Base-by-base conservation (phyloP, 768 basidiomycete species). In the Psilocybe cyanescens region DNA sequence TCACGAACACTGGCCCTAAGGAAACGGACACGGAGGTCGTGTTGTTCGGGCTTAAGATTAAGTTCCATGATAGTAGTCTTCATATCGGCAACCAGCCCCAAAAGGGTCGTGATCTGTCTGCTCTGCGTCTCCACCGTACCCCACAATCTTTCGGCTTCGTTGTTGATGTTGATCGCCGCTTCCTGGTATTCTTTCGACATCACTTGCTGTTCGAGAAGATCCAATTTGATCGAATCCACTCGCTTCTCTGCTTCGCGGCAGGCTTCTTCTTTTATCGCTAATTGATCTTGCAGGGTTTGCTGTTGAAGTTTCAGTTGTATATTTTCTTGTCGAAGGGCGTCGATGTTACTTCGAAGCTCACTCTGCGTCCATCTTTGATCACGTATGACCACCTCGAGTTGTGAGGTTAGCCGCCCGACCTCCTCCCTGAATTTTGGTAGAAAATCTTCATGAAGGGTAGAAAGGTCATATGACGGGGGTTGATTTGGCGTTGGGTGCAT, bases 21-120 rank as follows among this genome's bases (percentile, higher is more conserved):
- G 17, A 56, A 61, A n/a, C 52, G 37, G 8, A 61, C 2, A 14
- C 60, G 60, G 19, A 61, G 8, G 39, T 51, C 55, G 12, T 11
- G 33, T 2, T 30, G 37, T 24, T 56, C 48, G 17, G 39, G 24
- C 2, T 44, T 41, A 19, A 35, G 14, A 9, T 24, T n/a, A 12
- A 12, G 24, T 1, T 41, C 39, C 11, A 19, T n/a, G 11, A 41
- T 50, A 17, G 33, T 30, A 2, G 48, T 19, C 14, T 37, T 28
- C 54, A 61, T 16, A 33, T 56, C 9, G 12, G 28, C 29, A 1
- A 48, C 47, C 8, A 61, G 54, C 11, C 51, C 60, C 7, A 33
- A n/a, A 16, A 44, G 30, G 8, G 33, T 33, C 12, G 35, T 33
- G 35, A 60, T 56, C 17, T 61, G 55, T 28, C 37, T 39, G 12